phyloP scores from a whole-genome alignment of 352 stramenopile genomes.

The Phytopythium kandeliae region DNA sequence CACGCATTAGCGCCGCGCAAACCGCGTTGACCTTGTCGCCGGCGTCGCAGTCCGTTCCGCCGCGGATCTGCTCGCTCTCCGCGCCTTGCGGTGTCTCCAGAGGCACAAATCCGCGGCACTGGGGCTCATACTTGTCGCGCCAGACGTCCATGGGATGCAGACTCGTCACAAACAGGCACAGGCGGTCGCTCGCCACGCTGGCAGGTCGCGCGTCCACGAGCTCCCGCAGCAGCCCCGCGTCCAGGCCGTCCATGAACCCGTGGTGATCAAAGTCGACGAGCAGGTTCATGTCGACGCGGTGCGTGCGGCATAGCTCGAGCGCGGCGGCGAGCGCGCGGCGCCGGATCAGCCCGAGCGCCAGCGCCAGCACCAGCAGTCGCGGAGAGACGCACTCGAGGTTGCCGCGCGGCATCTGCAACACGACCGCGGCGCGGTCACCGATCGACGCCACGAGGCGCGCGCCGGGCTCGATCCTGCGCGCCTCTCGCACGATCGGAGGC shows the following conservation, averaged over 20 bases:
- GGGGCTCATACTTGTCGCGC: slow-evolving; percentile 51
- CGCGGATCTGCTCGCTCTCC: not conserved
- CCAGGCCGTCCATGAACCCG: slow-evolving; percentile 34
- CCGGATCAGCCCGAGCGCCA: slow-evolving; percentile 38
- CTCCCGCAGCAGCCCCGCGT: slow-evolving; percentile 19
- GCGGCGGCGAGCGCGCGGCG: slow-evolving; percentile 33
- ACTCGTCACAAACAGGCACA: slow-evolving; percentile 76
- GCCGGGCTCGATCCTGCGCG: slow-evolving; percentile 56
- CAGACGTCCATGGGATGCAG: slow-evolving; percentile 65
- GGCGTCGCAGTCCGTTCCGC: not conserved
- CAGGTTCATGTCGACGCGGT: slow-evolving; percentile 75
- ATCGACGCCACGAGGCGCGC: slow-evolving; percentile 54
- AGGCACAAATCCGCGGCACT: slow-evolving; percentile 25
- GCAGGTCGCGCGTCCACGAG: slow-evolving; percentile 24
- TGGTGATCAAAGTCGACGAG: slow-evolving; percentile 55
- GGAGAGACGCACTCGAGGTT: slow-evolving; percentile 71
- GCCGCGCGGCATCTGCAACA: slow-evolving; percentile 72
- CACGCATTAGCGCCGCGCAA: slow-evolving; percentile 36
- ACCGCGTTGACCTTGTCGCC: slow-evolving; percentile 49
- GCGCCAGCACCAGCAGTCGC: slow-evolving; percentile 48
- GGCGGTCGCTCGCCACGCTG: slow-evolving; percentile 43
- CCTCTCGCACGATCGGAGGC: slow-evolving; percentile 8
- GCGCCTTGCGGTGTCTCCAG: not conserved
- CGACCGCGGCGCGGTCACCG: slow-evolving; percentile 40
- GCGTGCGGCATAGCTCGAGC: slow-evolving; percentile 66